These are phyloP conservation scores for Cryptococcus deneoformans DNA, from an alignment of 1,284 basidiomycete species.

Conservation along the genomic window DNA sequence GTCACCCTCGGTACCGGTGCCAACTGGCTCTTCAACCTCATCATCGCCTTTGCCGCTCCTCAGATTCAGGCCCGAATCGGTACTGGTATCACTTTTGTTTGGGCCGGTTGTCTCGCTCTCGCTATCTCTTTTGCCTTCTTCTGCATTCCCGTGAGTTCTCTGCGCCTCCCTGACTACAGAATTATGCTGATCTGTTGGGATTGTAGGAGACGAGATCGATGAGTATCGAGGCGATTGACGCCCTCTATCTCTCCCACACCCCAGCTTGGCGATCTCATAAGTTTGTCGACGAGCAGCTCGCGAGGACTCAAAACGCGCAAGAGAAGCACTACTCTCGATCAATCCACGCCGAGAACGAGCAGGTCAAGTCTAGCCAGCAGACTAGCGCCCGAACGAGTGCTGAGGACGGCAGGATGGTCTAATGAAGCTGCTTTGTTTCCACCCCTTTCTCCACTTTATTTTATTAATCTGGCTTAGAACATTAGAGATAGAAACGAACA, in stretches of 20 bases:
- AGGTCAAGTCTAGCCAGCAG: conserved; percentile 14
- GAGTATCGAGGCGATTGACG: too few relatives aligned
- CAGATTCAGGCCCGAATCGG: conserved; percentile 46
- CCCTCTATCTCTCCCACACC: conserved; percentile 41
- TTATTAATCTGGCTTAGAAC: too few relatives aligned
- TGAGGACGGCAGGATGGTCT: conserved; percentile 4
- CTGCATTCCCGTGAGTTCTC: conserved; percentile 50
- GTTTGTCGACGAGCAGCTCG: conserved; percentile 23
- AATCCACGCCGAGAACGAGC: conserved; percentile 18
- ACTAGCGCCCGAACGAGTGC: conserved; percentile 21
- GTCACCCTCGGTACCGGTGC: conserved; percentile 50
- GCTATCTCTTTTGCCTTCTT: conserved; percentile 45
- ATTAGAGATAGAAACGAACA: too few relatives aligned
- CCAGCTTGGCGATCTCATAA: conserved; percentile 41
- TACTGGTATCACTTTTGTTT: conserved; percentile 47
- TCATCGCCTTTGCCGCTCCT: conserved; percentile 48
- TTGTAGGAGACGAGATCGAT: too few relatives aligned
- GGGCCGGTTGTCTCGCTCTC: conserved; percentile 48
- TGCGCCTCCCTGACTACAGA: too few relatives aligned
- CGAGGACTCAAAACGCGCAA: conserved; percentile 14
- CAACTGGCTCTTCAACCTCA: conserved; percentile 50
- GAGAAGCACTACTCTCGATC: conserved; percentile 32
- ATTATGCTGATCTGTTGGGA: too few relatives aligned
- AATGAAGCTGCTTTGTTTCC: neutral
- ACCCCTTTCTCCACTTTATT: too few relatives aligned